Evolutionary conservation across 495 filamentous ascomycete species (phyloP), one percentile per base, ranked within the genome.

Genomic region (Staphylotrichum longicolle): DNA sequence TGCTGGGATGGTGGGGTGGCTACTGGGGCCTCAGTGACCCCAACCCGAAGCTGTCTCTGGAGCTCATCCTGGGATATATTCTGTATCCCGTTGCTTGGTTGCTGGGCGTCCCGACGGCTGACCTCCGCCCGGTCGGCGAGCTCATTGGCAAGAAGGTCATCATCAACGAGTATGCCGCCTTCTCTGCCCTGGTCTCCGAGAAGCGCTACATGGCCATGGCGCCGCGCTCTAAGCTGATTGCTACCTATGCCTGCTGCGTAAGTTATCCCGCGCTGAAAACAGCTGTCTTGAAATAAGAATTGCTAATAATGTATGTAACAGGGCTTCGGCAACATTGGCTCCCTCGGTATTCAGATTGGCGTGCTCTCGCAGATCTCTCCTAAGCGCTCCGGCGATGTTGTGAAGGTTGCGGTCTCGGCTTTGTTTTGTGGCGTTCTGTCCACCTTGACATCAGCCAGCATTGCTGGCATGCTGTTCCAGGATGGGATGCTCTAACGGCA

Each of bases 1-100:
- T 96, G 5, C 82, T 96, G 45, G 87, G 84, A 37, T 96, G 92
- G 92, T 96, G 91, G 90, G 92, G 92, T 60, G 78, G 78, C 12
- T 96, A 94, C 71, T 78, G 92, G 65, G 88, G 87, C 73, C 87
- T 94, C 68, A 77, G 82, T 63, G 58, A 12, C 40, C 33, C 32
- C 6, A 72, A 88, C 51, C 85, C 85, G 14, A 74, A 78, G 2
- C 75, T 96, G 55, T 92, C 88, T 9, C 74, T 96, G 54, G 77
- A 93, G 68, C 75, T 93, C 33, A 86, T 96, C 61, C 76, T 95
- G 10, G 88, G 90, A 27, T 96, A 96, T 72, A 67, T 94, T 67
- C 88, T 90, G 74, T 96, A 93, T 69, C 88, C 89, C 0, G 78
- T 96, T 56, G 84, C 92, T 5, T 96, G 92, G 83, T 75, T 96